Evolutionary conservation across 768 basidiomycete species (phyloP).

Genomic region (Pisolithus albus): DNA sequence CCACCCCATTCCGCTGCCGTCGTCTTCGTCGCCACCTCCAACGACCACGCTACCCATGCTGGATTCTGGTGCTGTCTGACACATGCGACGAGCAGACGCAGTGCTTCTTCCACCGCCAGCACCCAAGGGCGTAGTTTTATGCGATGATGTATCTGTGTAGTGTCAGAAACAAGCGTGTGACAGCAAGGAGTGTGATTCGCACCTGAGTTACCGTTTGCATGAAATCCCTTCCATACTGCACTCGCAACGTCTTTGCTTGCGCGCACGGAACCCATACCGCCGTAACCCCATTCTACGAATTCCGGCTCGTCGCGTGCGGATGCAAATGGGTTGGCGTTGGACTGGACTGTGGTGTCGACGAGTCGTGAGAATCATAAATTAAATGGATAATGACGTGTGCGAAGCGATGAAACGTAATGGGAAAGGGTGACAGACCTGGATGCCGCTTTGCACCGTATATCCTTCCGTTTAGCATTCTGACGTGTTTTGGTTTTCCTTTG

Average conservation of each 20-base stretch:
- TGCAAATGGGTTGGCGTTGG: conserved; percentile 52
- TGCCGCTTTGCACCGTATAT: conserved; percentile 57
- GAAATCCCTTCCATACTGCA: conserved; percentile 23
- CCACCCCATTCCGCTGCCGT: conserved; percentile 87
- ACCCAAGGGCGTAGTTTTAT: conserved; percentile 25
- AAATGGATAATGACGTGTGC: not conserved
- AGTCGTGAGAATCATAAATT: too few relatives aligned
- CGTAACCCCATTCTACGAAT: conserved; percentile 92
- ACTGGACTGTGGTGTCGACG: conserved; percentile 14
- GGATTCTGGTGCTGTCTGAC: conserved; percentile 15
- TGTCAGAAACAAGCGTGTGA: conserved; percentile 2
- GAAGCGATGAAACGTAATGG: not conserved
- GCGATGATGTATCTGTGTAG: not conserved
- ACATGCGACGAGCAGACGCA: conserved; percentile 13
- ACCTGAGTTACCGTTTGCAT: conserved; percentile 23
- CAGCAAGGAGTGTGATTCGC: conserved; percentile 15
- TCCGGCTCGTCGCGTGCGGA: conserved; percentile 61
- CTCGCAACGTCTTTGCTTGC: conserved; percentile 22
- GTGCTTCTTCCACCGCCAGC: conserved; percentile 8
- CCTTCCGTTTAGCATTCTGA: conserved; percentile 78
- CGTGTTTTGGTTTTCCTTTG: conserved; percentile 25
- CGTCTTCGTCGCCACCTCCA: conserved; percentile 49
- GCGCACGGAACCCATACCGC: conserved; percentile 65
- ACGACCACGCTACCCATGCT: conserved; percentile 22
- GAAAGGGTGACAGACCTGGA: conserved; percentile 13